Evolutionary conservation across 2,329 filamentous ascomycete genomes (phyloP), one percentile per base, ranked within the genome.

Genomic region (Phialocephala subalpina): DNA sequence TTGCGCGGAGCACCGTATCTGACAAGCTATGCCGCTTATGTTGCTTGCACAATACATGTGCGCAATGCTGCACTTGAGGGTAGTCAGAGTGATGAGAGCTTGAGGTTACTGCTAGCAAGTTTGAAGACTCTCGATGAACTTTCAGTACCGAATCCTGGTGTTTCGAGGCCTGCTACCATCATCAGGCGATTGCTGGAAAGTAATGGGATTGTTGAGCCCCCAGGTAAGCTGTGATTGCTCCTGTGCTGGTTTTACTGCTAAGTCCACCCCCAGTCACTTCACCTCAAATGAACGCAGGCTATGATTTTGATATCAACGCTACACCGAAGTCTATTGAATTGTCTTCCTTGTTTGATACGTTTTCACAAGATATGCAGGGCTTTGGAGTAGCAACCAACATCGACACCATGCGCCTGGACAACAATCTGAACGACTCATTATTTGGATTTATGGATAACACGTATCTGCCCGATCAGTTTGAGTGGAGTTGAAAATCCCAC

Each of bases 21-120:
- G 4, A 73, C 81, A 4, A 79, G 77, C 25, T 82, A 82, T 59
- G 78, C 79, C 11, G 73, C 80, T 1, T 82, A 82, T 70, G 78
- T 80, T 16, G 76, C 79, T 2, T 80, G 78, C 64, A 80, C 79
- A 0, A 80, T 81, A 56, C 79, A 80, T 59, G 78, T 79, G 6
- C 74, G 78, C 33, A 81, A 80, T 66, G 74, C 74, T 9, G 77
- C 77, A 11, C 68, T 73, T 2, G 70, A 75, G 22, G 58, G 69
- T 33, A 63, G 64, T 57, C 62, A 70, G 55, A 55, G 65, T 36
- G 63, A 69, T 7, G 73, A 78, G 40, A 70, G 76, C 62, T 66
- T 73, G 16, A 68, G 67, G 3, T 61, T 72, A 18, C 64, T 79
- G 11, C 69, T 69, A 14, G 73, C 71, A 36, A 76, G 76, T 57